Conservation (phyloP, 1,139 yeast species). For the Eremothecium cymbalariae region DNA sequence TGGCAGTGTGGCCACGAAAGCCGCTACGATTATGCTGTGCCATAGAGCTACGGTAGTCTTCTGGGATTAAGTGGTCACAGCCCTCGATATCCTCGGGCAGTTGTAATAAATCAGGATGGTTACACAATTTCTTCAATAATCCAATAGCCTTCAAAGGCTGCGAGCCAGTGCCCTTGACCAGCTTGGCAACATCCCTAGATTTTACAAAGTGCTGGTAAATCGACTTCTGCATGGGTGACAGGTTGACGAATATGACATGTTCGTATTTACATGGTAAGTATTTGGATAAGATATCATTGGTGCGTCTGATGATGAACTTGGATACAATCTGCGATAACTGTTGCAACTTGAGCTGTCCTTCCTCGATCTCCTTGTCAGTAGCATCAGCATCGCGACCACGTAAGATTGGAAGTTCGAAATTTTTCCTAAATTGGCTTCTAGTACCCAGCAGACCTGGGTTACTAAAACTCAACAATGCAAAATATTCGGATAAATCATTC, state of each 20-base stretch:
- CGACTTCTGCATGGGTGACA: constrained; percentile 67
- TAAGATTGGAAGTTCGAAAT: constrained; percentile 72
- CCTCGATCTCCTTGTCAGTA: constrained; percentile 62
- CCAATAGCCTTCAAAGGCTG: constrained; percentile 92
- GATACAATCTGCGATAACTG: constrained; percentile 75
- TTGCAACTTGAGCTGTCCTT: constrained; percentile 63
- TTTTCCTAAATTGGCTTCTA: constrained; percentile 72
- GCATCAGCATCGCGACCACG: constrained; percentile 89
- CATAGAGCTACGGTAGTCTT: constrained; percentile 45
- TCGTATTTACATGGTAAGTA: constrained; percentile 93
- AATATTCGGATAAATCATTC: constrained; percentile 90
- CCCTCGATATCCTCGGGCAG: constrained; percentile 74
- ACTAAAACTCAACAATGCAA: constrained; percentile 82
- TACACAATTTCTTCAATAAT: constrained; percentile 77
- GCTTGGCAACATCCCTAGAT: constrained; percentile 67
- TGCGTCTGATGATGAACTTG: constrained; percentile 85
- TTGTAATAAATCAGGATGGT: constrained; percentile 79
- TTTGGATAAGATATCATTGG: constrained; percentile 89
- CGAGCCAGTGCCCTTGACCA: constrained; percentile 52
- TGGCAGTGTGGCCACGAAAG: constrained; percentile 33
- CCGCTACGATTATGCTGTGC: constrained; percentile 8
- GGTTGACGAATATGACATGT: constrained; percentile 83
- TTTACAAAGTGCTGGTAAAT: constrained; percentile 70
- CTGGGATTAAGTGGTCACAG: constrained; percentile 57
- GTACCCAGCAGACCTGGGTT: constrained; percentile 92